Conservation (phyloP, 768 basidiomycete species). For the Suillus ampliporus region DNA sequence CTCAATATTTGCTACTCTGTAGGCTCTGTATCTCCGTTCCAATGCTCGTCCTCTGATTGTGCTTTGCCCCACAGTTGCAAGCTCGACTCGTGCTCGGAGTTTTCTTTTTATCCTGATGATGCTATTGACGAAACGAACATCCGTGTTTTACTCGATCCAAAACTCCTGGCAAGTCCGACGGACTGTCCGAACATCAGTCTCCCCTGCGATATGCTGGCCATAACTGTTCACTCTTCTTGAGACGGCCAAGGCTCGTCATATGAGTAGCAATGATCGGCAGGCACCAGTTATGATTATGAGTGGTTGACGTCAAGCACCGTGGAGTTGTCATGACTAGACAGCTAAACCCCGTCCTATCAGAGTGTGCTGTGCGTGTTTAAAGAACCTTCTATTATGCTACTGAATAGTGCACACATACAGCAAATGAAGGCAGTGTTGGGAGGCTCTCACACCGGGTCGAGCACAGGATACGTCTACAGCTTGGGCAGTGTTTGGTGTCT, state of each 20-base stretch:
- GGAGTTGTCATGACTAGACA: too few species aligned
- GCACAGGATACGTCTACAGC: background rate
- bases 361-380: background rate
- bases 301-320: background rate
- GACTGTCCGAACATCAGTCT: background rate
- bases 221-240: background rate
- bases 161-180: background rate
- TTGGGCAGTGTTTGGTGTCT: background rate
- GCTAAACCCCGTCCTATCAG: too few species aligned
- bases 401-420: background rate
- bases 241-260: background rate
- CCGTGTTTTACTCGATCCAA: too few species aligned
- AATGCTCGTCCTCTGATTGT: background rate
- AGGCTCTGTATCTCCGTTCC: background rate
- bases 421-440: background rate
- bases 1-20: background rate
- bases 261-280: too few species aligned
- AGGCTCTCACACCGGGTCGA: background rate
- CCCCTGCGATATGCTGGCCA: background rate
- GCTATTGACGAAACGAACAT: background rate
- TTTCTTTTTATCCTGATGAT: background rate
- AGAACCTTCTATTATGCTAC: background rate
- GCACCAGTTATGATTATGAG: background rate
- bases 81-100: background rate
- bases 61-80: background rate